Conservation (phyloP, 345 rosid genomes). For the Durio zibethinus region DNA sequence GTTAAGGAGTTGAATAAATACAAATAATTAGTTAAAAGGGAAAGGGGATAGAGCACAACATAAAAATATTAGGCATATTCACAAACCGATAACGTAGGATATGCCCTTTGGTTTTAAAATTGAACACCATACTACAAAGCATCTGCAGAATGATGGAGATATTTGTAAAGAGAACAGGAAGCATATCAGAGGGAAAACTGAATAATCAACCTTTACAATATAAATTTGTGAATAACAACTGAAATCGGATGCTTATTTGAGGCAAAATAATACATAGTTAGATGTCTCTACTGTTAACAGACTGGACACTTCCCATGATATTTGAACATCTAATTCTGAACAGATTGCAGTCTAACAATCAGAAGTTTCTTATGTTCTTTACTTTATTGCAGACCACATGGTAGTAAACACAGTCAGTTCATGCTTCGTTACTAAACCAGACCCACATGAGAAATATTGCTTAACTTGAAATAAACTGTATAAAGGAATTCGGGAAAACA, state of each 20-base stretch:
- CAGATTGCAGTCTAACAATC: not conserved
- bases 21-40: not conserved
- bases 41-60: not conserved
- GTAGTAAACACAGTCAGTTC: not conserved
- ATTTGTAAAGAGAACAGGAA: not conserved
- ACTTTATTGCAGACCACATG: not conserved
- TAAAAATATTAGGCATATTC: slow-evolving; percentile 1
- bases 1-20: not conserved
- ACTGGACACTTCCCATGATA: not conserved
- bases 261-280: not conserved
- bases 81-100: not conserved
- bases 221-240: not conserved
- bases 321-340: not conserved
- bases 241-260: not conserved
- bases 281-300: not conserved
- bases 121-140: not conserved
- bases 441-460: not conserved
- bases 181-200: not conserved
- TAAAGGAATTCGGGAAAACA: not conserved
- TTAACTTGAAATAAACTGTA: not conserved
- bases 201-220: not conserved
- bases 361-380: not conserved
- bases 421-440: not conserved
- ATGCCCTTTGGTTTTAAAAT: not conserved
- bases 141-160: not conserved